These are phyloP conservation scores for Arctostaphylos glauca DNA, from an alignment of 148 eudicot species.

Conservation along the genomic window DNA sequence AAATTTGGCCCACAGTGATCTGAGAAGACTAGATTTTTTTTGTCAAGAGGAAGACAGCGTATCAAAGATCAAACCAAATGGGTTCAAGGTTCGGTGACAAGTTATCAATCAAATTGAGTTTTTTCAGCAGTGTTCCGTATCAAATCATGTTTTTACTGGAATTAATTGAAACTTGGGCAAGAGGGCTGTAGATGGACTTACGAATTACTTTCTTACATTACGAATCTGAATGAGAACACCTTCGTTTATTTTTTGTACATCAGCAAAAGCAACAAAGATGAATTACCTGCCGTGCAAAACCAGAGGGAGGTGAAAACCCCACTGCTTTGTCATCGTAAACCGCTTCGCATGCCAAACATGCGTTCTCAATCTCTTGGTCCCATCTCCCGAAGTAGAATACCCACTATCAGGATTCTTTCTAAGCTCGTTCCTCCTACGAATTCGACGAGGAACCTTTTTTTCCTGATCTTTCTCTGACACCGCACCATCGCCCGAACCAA, in stretches of 20 bases:
- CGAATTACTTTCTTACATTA: background rate
- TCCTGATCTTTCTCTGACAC: conserved; percentile 16
- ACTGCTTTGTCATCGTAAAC: conserved; percentile 61
- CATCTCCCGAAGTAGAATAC: conserved; percentile 57
- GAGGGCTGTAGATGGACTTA: background rate
- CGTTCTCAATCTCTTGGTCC: conserved; percentile 78
- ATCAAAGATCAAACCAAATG: too few relatives aligned
- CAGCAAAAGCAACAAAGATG: background rate
- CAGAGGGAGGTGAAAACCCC: conserved; percentile 82
- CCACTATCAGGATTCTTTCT: conserved; percentile 56
- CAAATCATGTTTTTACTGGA: background rate
- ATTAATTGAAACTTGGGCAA: background rate
- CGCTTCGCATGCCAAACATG: conserved; percentile 94
- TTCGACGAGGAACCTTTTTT: conserved; percentile 41
- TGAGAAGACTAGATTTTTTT: too few relatives aligned
- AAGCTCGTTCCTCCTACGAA: conserved; percentile 66
- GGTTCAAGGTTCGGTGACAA: too few relatives aligned
- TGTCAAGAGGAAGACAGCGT: too few relatives aligned
- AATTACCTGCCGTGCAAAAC: conserved; percentile 78
- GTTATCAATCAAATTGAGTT: background rate
- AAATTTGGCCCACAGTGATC: too few relatives aligned
- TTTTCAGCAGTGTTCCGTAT: background rate
- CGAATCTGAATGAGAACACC: background rate
- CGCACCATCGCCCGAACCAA: conserved; percentile 3
- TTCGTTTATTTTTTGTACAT: too few relatives aligned